A percentile compares a stretch with the other conserved stretches of the same genome.
phyloP scores from a whole-genome alignment of 495 filamentous ascomycete species.

The Penicillium ucsense region DNA sequence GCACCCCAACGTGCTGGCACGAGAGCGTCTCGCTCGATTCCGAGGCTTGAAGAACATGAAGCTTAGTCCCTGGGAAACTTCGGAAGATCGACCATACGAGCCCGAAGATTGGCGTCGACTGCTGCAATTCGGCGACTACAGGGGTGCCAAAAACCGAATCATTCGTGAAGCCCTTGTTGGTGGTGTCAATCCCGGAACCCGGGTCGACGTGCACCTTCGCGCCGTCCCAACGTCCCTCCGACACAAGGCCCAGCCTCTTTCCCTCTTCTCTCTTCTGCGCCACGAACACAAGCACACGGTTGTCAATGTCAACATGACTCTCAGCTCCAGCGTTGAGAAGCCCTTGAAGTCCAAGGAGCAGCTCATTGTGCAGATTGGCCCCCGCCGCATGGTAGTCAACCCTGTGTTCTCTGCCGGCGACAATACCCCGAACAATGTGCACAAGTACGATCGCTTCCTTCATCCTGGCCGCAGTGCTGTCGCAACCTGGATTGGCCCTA shows the following conservation, averaged over 20 bases:
- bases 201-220: conserved; percentile 71
- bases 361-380: conserved; percentile 78
- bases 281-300: conserved; percentile 92
- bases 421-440: conserved; percentile 85
- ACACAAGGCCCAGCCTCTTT: conserved; percentile 48
- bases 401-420: conserved; percentile 79
- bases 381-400: conserved; percentile 76
- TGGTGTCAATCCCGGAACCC: conserved; percentile 71
- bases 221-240: conserved; percentile 55
- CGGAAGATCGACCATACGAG: conserved; percentile 74
- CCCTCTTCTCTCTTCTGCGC: conserved; percentile 74
- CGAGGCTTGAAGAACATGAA: conserved; percentile 83
- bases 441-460: conserved; percentile 91
- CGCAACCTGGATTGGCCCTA: conserved; percentile 78
- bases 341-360: conserved; percentile 86
- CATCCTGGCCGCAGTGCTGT: conserved; percentile 87
- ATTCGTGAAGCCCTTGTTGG: conserved; percentile 75
- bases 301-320: conserved; percentile 75
- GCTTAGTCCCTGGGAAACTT: conserved; percentile 76
- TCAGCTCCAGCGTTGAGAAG: conserved; percentile 57
- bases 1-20: conserved; percentile 73
- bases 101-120: conserved; percentile 84
- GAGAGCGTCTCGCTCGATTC: conserved; percentile 77
- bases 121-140: conserved; percentile 75
- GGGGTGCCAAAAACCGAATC: conserved; percentile 61